Conservation (phyloP, 2,329 filamentous ascomycete species). For the Ceratocystis cacaofunesta region DNA sequence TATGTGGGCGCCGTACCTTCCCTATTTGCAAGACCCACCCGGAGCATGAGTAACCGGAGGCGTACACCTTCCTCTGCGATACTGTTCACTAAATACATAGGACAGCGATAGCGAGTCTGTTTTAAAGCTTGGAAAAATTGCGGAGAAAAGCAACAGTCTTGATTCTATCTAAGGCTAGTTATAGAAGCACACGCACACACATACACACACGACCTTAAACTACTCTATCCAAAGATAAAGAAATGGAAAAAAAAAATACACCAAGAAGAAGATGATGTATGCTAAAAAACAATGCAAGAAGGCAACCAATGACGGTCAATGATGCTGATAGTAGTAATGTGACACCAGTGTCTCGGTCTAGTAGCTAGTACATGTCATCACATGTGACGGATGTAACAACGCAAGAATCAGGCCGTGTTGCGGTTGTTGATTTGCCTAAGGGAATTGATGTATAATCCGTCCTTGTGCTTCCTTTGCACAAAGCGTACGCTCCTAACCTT, state of each 20-base stretch:
- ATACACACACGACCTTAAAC: background rate
- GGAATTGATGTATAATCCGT: background rate
- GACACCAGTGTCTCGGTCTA: background rate
- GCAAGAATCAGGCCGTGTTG: background rate
- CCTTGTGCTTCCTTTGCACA: background rate
- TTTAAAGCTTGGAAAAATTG: background rate
- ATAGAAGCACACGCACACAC: background rate
- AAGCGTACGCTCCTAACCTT: constrained; percentile 11
- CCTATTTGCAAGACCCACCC: background rate
- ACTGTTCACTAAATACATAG: background rate
- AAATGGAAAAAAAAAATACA: background rate
- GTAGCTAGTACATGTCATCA: background rate
- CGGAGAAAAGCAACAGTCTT: background rate
- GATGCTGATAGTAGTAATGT: background rate
- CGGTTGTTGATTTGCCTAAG: constrained; percentile 1
- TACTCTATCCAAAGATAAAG: background rate
- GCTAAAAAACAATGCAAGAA: background rate
- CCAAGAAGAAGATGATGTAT: background rate
- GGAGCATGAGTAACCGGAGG: background rate
- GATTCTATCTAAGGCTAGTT: background rate
- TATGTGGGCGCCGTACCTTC: background rate
- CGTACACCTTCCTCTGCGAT: background rate
- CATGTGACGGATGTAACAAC: background rate
- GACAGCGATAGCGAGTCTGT: background rate
- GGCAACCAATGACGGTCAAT: background rate